A percentile compares a stretch with the other conserved stretches of the same genome.
These are phyloP conservation scores for Aureobasidium mangrovei DNA, from an alignment of 2,329 filamentous ascomycete species.

Conservation along the genomic window DNA sequence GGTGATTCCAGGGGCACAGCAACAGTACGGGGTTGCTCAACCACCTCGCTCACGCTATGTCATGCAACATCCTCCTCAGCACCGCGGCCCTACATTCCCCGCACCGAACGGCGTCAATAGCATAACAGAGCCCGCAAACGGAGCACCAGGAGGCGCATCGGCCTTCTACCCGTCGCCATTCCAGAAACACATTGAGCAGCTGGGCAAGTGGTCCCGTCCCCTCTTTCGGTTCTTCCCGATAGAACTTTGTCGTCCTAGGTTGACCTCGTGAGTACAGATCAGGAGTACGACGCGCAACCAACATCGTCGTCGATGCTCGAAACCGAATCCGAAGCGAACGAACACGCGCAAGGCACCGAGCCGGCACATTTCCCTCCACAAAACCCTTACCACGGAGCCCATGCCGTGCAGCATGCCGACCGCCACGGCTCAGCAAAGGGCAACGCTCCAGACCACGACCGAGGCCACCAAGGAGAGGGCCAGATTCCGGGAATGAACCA, in stretches of 20 bases:
- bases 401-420: conserved; percentile 5
- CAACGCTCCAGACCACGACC: conserved; percentile 19
- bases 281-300: conserved; percentile 81
- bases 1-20: conserved; percentile 41
- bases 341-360: conserved; percentile 45
- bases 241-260: conserved; percentile 59
- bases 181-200: conserved; percentile 88
- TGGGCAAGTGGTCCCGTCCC: conserved; percentile 67
- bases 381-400: conserved; percentile 1
- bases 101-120: conserved; percentile 29
- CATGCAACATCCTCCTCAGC: conserved; percentile 28
- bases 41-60: conserved; percentile 38
- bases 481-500: conserved; percentile 32
- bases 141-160: conserved; percentile 28
- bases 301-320: conserved; percentile 61
- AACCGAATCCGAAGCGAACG: conserved; percentile 53
- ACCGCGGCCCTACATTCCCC: conserved; percentile 24
- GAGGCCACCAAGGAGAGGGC: conserved; percentile 7
- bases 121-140: conserved; percentile 24
- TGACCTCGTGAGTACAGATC: conserved; percentile 68
- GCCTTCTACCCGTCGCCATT: conserved; percentile 78
- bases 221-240: conserved; percentile 36
- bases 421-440: conserved; percentile 3
- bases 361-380: conserved; percentile 1
- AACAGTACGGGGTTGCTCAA: conserved; percentile 33